phyloP scores from a whole-genome alignment of 2,329 filamentous ascomycete genomes.

The Cladosporium sp. region DNA sequence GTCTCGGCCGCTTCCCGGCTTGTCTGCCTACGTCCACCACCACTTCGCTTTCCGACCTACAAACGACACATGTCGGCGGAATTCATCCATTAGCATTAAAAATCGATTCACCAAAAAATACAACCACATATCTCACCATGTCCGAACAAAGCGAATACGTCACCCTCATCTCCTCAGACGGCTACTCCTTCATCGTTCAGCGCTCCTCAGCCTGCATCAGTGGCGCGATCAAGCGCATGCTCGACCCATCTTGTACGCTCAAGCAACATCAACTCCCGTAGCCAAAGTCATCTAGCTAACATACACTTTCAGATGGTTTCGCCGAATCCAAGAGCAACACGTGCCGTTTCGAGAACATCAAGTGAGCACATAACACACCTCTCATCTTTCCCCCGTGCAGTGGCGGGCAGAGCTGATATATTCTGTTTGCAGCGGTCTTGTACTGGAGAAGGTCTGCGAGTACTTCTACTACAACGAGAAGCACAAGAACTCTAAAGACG shows the following conservation, averaged over 20 bases:
- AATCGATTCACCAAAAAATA: background rate
- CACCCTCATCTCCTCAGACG: constrained; percentile 73
- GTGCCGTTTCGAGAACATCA: constrained; percentile 71
- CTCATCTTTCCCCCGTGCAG: background rate
- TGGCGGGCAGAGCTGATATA: background rate
- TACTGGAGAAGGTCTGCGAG: constrained; percentile 78
- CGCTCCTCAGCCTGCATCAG: constrained; percentile 70
- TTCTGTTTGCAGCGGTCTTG: constrained; percentile 58
- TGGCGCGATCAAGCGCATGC: constrained; percentile 71
- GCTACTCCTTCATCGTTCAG: constrained; percentile 73
- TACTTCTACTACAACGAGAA: constrained; percentile 83
- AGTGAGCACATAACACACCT: constrained; percentile 51
- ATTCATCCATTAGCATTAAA: background rate
- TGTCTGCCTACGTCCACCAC: background rate
- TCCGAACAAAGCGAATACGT: constrained; percentile 57
- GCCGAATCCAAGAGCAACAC: constrained; percentile 64
- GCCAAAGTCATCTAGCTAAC: background rate
- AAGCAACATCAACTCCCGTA: background rate
- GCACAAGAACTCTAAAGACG: constrained; percentile 67
- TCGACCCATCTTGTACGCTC: constrained; percentile 65
- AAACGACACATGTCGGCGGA: background rate
- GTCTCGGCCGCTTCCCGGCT: constrained; percentile 6
- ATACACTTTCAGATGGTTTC: constrained; percentile 56
- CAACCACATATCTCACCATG: background rate
- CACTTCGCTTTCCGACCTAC: background rate